phyloP scores from a whole-genome alignment of 2,329 filamentous ascomycete species.

The Colletotrichum aenigma region DNA sequence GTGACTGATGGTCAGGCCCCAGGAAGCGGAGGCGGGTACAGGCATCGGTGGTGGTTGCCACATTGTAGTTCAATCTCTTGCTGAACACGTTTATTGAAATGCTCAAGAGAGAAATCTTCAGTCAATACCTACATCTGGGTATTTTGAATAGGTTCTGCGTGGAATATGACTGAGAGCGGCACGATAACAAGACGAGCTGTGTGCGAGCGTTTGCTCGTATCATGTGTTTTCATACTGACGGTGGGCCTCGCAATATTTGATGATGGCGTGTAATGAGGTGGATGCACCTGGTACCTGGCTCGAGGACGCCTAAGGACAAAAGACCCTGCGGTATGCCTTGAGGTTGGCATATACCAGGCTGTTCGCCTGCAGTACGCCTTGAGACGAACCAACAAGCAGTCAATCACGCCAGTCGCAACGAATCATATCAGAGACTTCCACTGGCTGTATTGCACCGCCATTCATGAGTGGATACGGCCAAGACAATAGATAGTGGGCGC shows the following conservation, averaged over 20 bases:
- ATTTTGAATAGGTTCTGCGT: neutral
- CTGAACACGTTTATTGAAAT: too few species aligned
- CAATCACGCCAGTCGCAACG: neutral
- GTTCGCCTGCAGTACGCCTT: neutral
- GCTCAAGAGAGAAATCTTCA: too few species aligned
- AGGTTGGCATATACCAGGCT: neutral
- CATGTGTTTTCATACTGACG: neutral
- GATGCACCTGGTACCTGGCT: neutral
- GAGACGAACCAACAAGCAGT: neutral
- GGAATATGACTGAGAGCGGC: accelerated
- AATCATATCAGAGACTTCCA: neutral
- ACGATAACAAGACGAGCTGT: too few species aligned
- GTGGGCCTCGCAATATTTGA: neutral
- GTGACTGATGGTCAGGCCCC: neutral
- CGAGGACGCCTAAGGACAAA: neutral
- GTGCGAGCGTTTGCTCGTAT: too few species aligned
- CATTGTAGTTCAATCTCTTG: neutral
- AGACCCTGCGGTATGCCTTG: neutral
- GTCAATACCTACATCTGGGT: too few species aligned
- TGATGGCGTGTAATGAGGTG: neutral
- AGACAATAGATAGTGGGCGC: accelerated
- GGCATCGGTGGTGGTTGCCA: neutral
- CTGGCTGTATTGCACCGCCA: neutral
- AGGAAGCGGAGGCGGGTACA: neutral
- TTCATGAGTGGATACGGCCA: neutral